Conservation (phyloP, 495 filamentous ascomycete genomes). For the Terfezia boudieri region DNA sequence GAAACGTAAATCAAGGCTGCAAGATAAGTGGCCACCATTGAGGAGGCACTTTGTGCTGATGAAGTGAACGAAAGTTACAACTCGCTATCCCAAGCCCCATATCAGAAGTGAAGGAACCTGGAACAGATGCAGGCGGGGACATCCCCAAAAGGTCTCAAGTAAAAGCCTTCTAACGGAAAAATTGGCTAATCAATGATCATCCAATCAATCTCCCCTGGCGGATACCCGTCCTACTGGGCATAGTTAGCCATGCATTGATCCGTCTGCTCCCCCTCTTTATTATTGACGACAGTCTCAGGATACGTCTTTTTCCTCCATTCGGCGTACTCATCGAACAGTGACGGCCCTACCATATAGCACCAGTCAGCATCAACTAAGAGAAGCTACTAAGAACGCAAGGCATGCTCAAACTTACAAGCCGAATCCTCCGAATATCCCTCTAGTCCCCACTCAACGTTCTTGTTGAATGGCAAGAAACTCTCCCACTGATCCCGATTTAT, state of each 20-base stretch:
- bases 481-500: conserved; percentile 18
- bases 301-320: conserved; percentile 13
- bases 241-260: neutral
- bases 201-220: neutral
- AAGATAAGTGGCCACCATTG: too few relatives aligned
- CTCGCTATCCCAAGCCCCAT: too few relatives aligned
- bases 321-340: conserved; percentile 17
- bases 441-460: conserved; percentile 7
- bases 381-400: neutral
- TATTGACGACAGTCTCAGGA: neutral
- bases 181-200: neutral
- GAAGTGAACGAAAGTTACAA: too few relatives aligned
- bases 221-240: neutral
- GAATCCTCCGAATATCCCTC: conserved; percentile 13
- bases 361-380: neutral
- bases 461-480: conserved; percentile 18
- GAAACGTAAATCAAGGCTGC: too few relatives aligned
- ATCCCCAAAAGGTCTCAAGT: neutral
- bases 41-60: too few relatives aligned
- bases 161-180: neutral
- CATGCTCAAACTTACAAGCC: conserved; percentile 7
- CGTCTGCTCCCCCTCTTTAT: neutral
- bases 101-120: neutral
- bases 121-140: neutral
- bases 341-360: conserved; percentile 11